A percentile compares a stretch with the other conserved stretches of the same genome.
Conservation (phyloP, 495 filamentous ascomycete species). For the Penicillium lagena region DNA sequence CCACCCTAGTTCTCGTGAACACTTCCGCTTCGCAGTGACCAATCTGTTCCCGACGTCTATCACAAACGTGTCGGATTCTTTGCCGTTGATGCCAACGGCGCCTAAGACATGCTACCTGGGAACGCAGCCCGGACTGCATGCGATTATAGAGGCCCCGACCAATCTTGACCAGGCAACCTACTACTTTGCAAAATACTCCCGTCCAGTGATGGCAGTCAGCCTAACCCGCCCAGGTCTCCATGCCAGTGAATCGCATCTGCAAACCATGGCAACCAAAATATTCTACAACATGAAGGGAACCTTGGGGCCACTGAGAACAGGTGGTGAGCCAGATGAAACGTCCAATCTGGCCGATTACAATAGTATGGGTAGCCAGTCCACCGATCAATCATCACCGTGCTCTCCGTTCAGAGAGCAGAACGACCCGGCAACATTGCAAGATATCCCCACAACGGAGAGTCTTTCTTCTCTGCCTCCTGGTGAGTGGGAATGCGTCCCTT, state of each 20-base stretch:
- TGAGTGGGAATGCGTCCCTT: slow-evolving; percentile 18
- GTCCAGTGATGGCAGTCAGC: slow-evolving; percentile 6
- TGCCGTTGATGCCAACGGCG: slow-evolving; percentile 11
- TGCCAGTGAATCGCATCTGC: not conserved
- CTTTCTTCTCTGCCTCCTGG: slow-evolving; percentile 3
- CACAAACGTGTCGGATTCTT: slow-evolving; percentile 13
- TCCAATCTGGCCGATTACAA: no score
- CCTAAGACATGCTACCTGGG: not conserved
- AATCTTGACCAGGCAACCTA: not conserved
- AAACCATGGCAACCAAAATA: not conserved
- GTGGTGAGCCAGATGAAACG: not conserved
- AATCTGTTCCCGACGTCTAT: slow-evolving; percentile 1
- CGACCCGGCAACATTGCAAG: not conserved
- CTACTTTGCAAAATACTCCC: slow-evolving; percentile 3
- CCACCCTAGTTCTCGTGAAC: slow-evolving; percentile 2
- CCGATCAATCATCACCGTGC: no score
- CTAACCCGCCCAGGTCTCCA: not conserved
- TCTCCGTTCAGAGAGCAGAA: not conserved
- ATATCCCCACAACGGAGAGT: not conserved
- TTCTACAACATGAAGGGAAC: slow-evolving; percentile 1
- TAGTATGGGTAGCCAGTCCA: no score
- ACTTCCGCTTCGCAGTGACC: slow-evolving; percentile 7
- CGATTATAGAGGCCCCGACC: not conserved
- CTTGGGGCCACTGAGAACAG: not conserved
- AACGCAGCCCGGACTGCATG: not conserved